Evolutionary conservation across 1,284 basidiomycete genomes (phyloP).

Genomic region (Cutaneotrichosporon daszewskae): DNA sequence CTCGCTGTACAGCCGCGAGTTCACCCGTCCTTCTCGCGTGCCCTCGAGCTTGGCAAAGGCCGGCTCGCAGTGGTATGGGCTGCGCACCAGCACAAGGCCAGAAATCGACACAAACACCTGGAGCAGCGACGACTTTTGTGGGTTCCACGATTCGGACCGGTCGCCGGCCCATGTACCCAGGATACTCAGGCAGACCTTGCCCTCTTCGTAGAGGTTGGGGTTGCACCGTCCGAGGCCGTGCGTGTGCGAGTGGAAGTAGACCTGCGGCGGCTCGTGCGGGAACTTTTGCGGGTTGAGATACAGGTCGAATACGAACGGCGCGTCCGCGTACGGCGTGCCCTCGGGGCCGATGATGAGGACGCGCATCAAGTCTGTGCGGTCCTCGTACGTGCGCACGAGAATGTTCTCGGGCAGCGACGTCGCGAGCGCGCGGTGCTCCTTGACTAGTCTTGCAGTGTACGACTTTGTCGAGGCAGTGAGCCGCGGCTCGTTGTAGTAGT

Average conservation of each 20-base stretch:
- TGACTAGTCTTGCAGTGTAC: slow-evolving; percentile 68
- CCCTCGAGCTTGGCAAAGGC: slow-evolving; percentile 81
- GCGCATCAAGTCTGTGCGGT: slow-evolving; percentile 77
- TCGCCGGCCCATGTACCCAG: slow-evolving; percentile 89
- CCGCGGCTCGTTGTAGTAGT: slow-evolving; percentile 57
- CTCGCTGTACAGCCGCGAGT: slow-evolving; percentile 55
- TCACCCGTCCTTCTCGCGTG: slow-evolving; percentile 80
- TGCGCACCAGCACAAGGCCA: slow-evolving; percentile 82
- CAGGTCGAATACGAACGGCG: slow-evolving; percentile 92
- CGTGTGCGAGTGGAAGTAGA: slow-evolving; percentile 89
- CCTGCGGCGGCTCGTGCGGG: slow-evolving; percentile 76
- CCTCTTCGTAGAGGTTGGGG: slow-evolving; percentile 85
- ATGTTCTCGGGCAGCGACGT: slow-evolving; percentile 62
- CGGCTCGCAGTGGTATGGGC: slow-evolving; percentile 91
- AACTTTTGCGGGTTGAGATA: slow-evolving; percentile 75
- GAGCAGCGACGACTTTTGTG: slow-evolving; percentile 67
- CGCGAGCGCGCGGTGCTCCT: slow-evolving; percentile 75
- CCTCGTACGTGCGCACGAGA: slow-evolving; percentile 55
- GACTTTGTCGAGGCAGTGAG: slow-evolving; percentile 59
- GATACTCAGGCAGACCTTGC: slow-evolving; percentile 88
- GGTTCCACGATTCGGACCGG: slow-evolving; percentile 74
- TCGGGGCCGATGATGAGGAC: slow-evolving; percentile 86
- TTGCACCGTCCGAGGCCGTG: slow-evolving; percentile 82
- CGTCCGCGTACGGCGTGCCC: slow-evolving; percentile 88
- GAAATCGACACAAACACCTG: slow-evolving; percentile 93